Percentiles rank a stretch among this genome's conserved stretches.
Conservation (phyloP, 306 rosid genomes). For the Sechiopsis laciniata region DNA sequence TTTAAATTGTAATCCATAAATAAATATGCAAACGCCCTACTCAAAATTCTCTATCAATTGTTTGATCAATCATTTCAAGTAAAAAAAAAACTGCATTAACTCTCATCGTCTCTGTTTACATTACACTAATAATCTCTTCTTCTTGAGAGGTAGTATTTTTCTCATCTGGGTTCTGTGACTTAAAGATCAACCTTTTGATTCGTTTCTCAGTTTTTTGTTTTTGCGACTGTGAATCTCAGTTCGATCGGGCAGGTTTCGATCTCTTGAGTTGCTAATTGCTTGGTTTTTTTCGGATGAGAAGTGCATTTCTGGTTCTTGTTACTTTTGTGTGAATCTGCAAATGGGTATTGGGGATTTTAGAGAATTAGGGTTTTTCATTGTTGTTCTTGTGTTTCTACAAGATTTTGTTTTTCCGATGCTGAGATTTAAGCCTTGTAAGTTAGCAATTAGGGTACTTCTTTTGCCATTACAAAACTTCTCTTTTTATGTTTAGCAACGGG, state of each 20-base stretch:
- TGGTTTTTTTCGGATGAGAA: background rate
- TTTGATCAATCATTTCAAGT: conserved; percentile 16
- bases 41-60: conserved; percentile 7
- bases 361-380: conserved; percentile 18
- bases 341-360: conserved; percentile 6
- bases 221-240: background rate
- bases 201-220: background rate
- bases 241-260: background rate
- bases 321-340: background rate
- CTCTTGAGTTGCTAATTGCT: background rate
- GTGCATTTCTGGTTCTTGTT: background rate
- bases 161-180: background rate
- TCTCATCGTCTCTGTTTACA: background rate
- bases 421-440: background rate
- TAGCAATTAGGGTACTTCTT: background rate
- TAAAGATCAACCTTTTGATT: background rate
- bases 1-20: too few species aligned
- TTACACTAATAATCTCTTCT: background rate
- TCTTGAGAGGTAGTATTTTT: background rate
- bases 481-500: background rate
- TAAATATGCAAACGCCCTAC: too few species aligned
- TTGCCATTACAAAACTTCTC: background rate
- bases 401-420: background rate
- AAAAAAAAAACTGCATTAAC: background rate
- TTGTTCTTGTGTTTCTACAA: too few species aligned